Percentiles rank a stretch among this genome's conserved stretches.
Conservation (phyloP, 768 basidiomycete species). For the Dioszegia hungarica region DNA sequence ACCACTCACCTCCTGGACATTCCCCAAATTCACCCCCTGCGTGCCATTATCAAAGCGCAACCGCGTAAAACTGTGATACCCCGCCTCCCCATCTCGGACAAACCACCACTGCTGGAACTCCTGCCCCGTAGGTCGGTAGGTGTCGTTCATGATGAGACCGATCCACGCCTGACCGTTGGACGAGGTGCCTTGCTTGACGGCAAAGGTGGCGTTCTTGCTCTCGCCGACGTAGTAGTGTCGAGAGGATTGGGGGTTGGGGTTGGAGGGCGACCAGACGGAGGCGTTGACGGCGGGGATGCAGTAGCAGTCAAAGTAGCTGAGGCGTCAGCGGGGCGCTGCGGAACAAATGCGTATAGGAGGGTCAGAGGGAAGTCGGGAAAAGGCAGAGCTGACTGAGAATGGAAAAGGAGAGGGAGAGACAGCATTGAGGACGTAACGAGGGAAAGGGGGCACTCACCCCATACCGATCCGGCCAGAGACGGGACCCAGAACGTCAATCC, state of each 20-base stretch:
- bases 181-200: not conserved
- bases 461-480: not conserved
- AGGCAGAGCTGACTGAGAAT: too few relatives aligned
- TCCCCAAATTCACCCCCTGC: not conserved
- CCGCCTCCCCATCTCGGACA: constrained; percentile 27
- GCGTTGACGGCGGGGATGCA: constrained; percentile 2
- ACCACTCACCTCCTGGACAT: constrained; percentile 13
- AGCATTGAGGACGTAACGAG: too few relatives aligned
- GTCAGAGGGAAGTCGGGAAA: not conserved
- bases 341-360: not conserved
- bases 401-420: too few relatives aligned
- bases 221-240: constrained; percentile 4
- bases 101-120: constrained; percentile 29
- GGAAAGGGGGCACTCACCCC: not conserved
- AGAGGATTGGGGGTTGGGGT: constrained; percentile 2
- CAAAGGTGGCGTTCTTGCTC: not conserved
- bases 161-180: constrained; percentile 2
- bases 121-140: constrained; percentile 6
- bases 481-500: not conserved
- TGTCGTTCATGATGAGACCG: constrained; percentile 16
- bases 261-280: not conserved
- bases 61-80: constrained; percentile 21
- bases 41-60: constrained; percentile 16
- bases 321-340: not conserved
- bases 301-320: constrained; percentile 1